A percentile compares a stretch with the other conserved stretches of the same genome.
Evolutionary conservation across 2,329 filamentous ascomycete species (phyloP).

Genomic region (Colletotrichum tamarilloi): DNA sequence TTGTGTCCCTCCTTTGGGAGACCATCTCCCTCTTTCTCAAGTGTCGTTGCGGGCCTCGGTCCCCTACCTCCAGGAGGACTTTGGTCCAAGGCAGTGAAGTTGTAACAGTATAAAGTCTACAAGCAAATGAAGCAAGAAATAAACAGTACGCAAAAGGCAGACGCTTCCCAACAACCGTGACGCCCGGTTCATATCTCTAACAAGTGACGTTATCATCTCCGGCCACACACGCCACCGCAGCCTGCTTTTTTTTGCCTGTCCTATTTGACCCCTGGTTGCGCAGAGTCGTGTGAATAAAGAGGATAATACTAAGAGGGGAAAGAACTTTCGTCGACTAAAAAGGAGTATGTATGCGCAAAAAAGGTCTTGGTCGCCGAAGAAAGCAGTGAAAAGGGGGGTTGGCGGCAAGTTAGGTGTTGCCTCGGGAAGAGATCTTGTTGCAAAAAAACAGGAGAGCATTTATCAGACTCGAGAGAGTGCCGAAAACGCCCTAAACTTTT

Average conservation of each 20-base stretch:
- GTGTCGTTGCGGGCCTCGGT: constrained; percentile 18
- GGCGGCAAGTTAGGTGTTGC: constrained; percentile 15
- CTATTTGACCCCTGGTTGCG: constrained; percentile 29
- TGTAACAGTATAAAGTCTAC: constrained; percentile 36
- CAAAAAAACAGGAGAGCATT: constrained; percentile 1
- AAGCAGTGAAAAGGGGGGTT: constrained; percentile 35
- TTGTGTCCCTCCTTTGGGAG: constrained; percentile 11
- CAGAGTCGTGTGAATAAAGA: constrained; percentile 23
- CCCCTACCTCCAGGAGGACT: constrained; percentile 10
- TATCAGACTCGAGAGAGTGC: background rate
- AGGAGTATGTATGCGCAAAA: constrained; percentile 34
- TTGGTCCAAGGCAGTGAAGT: constrained; percentile 28
- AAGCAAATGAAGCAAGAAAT: constrained; percentile 13
- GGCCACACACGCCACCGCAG: constrained; percentile 28
- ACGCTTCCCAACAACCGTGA: constrained; percentile 35
- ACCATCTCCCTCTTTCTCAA: constrained; percentile 4
- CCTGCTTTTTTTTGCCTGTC: constrained; percentile 29
- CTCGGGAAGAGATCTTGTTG: constrained; percentile 14
- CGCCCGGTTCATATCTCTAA: constrained; percentile 36
- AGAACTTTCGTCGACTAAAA: constrained; percentile 35
- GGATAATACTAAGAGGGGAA: constrained; percentile 18
- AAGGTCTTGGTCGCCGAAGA: constrained; percentile 35
- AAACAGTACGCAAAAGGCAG: constrained; percentile 27
- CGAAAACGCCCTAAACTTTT: constrained; percentile 29
- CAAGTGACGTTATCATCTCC: constrained; percentile 32